Percentiles rank a stretch among this genome's conserved stretches.
Evolutionary conservation across 2,329 filamentous ascomycete genomes (phyloP).

Genomic region (Penicillium freii): DNA sequence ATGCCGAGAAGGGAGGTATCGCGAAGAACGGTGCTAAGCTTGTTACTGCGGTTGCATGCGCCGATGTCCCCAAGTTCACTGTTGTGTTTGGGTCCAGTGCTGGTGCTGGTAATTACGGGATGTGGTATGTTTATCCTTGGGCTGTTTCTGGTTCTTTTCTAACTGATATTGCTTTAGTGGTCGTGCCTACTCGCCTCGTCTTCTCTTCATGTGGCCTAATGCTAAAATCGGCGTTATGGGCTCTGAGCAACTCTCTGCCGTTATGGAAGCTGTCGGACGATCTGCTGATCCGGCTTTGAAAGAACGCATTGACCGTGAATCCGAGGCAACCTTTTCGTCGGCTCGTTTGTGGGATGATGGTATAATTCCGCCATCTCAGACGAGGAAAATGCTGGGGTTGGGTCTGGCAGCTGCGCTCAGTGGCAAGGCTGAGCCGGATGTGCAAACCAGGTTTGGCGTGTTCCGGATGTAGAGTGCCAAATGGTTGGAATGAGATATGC

Average conservation of each 20-base stretch:
- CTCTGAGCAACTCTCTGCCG: slow-evolving; percentile 80
- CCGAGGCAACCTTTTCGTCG: slow-evolving; percentile 81
- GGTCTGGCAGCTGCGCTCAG: slow-evolving; percentile 70
- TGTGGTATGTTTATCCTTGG: slow-evolving; percentile 61
- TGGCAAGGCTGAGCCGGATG: slow-evolving; percentile 59
- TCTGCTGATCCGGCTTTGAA: slow-evolving; percentile 76
- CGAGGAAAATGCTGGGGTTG: slow-evolving; percentile 67
- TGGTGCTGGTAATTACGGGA: slow-evolving; percentile 95
- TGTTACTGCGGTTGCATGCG: slow-evolving; percentile 90
- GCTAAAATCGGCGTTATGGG: slow-evolving; percentile 98
- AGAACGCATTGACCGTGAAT: slow-evolving; percentile 83
- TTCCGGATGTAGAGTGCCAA: slow-evolving; percentile 67
- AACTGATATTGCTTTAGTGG: slow-evolving; percentile 54
- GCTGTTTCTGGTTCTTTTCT: neutral
- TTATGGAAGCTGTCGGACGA: slow-evolving; percentile 93
- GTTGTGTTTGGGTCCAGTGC: slow-evolving; percentile 92
- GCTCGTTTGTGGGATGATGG: slow-evolving; percentile 90
- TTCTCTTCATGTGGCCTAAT: slow-evolving; percentile 97
- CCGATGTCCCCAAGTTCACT: slow-evolving; percentile 93
- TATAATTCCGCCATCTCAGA: slow-evolving; percentile 75
- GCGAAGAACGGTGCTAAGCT: slow-evolving; percentile 98
- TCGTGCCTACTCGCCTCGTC: slow-evolving; percentile 83
- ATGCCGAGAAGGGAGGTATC: slow-evolving; percentile 90
- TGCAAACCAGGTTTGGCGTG: slow-evolving; percentile 70
- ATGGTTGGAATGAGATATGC: neutral